Evolutionary conservation across 352 stramenopile species (phyloP), one percentile per base, ranked within the genome.

Genomic region (Phytophthora idaei): DNA sequence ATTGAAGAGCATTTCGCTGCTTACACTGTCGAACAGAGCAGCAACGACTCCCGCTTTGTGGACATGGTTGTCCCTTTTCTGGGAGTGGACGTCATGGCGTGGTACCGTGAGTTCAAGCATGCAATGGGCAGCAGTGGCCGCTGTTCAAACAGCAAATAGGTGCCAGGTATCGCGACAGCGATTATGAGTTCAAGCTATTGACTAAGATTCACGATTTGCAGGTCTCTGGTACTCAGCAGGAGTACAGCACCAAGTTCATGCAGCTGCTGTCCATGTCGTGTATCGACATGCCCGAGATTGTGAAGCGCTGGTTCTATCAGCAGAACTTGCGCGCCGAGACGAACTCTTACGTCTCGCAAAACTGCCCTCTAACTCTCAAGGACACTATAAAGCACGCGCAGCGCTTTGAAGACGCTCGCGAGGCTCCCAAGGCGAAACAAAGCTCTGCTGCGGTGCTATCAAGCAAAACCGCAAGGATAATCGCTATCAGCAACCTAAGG

Each of bases 101-200:
- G 60, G 51, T 68, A 61, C 17, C 50, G 32, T 1, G 52, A 60
- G 1, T 67, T 67, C 44, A 57, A 67, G 31, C 4, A 31, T 1
- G 32, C 29, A 7, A 27, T 59, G 3, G 58, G 34, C 6, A 29
- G 21, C 1, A 28, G 17, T 61, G 44, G 51, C 5, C 42, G 3
- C 9, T 51, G 31, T 60, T 60, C 42, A 67, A 60, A 11, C n/a
- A 48, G 17, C 4, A 32, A 1, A 60, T 67, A 5, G 17, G 42
- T 4, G 17, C 56, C 1, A 12, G 32, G 2, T 61, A 51, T 49
- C 42, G 41, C 21, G 32, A 56, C 6, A 25, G 10, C 25, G 59
- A 61, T 31, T 67, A 50, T n/a, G n/a, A 67, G 42, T 37, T 55
- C 41, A 61, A 56, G 42, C 9, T 61, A 17, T n/a, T 61, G 14